phyloP scores from a whole-genome alignment of 2,329 filamentous ascomycete genomes.

The Arthrobotrys sinensis region DNA sequence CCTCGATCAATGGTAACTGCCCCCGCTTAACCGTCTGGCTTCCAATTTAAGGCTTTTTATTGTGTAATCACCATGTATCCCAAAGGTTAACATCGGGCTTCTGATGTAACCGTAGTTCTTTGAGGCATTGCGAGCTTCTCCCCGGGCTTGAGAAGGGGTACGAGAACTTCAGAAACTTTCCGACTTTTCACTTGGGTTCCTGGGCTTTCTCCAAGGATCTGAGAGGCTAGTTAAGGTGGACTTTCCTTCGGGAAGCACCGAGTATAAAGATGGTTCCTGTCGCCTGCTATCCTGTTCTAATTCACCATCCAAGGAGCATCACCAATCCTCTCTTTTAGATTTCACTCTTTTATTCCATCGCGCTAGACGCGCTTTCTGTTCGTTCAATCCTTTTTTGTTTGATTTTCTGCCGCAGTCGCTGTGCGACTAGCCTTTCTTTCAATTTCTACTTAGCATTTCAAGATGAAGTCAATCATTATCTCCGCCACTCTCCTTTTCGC shows the following conservation, averaged over 20 bases:
- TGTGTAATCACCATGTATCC: too few relatives aligned
- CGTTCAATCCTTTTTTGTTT: conserved; percentile 19
- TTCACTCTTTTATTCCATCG: conserved; percentile 16
- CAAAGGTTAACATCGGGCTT: background rate
- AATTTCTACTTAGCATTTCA: background rate
- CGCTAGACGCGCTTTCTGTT: conserved; percentile 48
- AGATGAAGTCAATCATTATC: conserved; percentile 40
- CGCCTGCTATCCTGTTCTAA: background rate
- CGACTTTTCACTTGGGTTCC: background rate
- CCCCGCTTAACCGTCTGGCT: background rate
- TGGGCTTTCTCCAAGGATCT: background rate
- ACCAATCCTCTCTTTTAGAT: background rate
- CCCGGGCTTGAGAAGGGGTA: background rate
- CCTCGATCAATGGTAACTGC: conserved; percentile 2
- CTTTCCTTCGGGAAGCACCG: background rate
- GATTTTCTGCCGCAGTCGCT: conserved; percentile 32
- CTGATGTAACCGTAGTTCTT: background rate
- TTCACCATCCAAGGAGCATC: background rate
- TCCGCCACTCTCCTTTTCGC: conserved; percentile 30
- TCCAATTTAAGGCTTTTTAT: background rate
- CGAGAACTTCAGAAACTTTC: background rate
- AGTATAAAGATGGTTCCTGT: conserved; percentile 1
- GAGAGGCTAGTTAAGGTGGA: background rate
- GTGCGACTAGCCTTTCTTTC: conserved; percentile 38
- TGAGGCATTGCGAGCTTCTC: conserved; percentile 10